These are phyloP conservation scores for Malassezia dermatis DNA, from an alignment of 1,284 basidiomycete species.

Conservation along the genomic window DNA sequence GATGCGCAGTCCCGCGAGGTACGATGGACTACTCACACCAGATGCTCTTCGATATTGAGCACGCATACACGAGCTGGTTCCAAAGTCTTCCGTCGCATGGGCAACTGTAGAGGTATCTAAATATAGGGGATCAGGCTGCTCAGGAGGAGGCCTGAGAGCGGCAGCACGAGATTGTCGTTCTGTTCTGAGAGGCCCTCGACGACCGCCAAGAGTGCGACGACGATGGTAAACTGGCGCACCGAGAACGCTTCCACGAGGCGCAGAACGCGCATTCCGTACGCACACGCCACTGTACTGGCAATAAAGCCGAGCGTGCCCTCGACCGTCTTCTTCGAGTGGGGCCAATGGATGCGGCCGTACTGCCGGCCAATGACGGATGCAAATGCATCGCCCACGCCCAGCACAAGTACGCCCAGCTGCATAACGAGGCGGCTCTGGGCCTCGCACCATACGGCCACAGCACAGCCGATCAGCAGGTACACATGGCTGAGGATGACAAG, in stretches of 20 bases:
- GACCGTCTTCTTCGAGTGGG: constrained; percentile 73
- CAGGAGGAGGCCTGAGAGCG: constrained; percentile 35
- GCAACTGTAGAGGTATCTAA: background rate
- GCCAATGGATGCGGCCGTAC: constrained; percentile 71
- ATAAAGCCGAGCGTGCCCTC: constrained; percentile 81
- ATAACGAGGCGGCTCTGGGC: constrained; percentile 50
- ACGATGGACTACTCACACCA: constrained; percentile 48
- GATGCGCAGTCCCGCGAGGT: constrained; percentile 92
- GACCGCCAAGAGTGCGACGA: constrained; percentile 25
- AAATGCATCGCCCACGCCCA: constrained; percentile 88
- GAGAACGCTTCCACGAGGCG: constrained; percentile 49
- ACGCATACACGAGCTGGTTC: constrained; percentile 94
- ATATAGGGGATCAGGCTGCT: constrained; percentile 20
- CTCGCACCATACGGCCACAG: constrained; percentile 86
- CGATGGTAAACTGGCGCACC: constrained; percentile 20
- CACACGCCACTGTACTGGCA: constrained; percentile 60
- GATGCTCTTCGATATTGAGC: constrained; percentile 91
- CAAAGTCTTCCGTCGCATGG: constrained; percentile 56
- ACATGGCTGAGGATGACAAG: constrained; percentile 96
- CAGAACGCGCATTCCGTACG: constrained; percentile 61
- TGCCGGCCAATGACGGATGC: constrained; percentile 84
- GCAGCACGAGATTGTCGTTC: constrained; percentile 45
- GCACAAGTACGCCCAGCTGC: constrained; percentile 77
- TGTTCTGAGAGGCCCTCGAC: constrained; percentile 43
- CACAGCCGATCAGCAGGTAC: constrained; percentile 89